These are phyloP conservation scores for Avicennia marina DNA, from an alignment of 257 asterid genomes.

Conservation along the genomic window DNA sequence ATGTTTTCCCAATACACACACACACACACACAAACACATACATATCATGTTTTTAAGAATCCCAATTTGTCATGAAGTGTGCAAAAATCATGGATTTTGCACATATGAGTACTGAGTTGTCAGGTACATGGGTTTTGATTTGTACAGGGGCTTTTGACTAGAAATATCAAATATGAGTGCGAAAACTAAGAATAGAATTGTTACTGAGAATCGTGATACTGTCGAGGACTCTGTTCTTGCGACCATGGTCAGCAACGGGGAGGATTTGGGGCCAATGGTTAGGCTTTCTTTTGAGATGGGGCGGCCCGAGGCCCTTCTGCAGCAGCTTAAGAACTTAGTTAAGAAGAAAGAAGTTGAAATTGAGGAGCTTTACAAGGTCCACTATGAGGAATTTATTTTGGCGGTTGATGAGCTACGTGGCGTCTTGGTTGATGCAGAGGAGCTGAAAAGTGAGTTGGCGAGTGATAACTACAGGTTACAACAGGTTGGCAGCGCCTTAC, in stretches of 20 bases:
- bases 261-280: conserved; percentile 91
- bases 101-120: conserved; percentile 7
- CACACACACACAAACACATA: no score
- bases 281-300: conserved; percentile 74
- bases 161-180: conserved; percentile 38
- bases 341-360: conserved; percentile 85
- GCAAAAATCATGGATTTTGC: no score
- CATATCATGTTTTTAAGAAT: no score
- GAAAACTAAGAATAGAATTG: conserved; percentile 60
- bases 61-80: no score
- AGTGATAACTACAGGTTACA: conserved; percentile 76
- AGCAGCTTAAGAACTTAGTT: conserved; percentile 69
- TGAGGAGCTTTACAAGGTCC: conserved; percentile 94
- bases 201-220: conserved; percentile 61
- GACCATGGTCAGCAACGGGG: conserved; percentile 74
- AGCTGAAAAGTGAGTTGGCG: conserved; percentile 75
- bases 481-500: conserved; percentile 73
- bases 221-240: conserved; percentile 83
- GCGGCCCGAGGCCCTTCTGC: conserved; percentile 72
- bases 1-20: no score
- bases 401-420: conserved; percentile 97
- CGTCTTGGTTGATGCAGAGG: conserved; percentile 90
- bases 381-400: conserved; percentile 80
- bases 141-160: conserved; percentile 15
- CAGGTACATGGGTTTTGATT: conserved; percentile 19